Base-by-base conservation (phyloP, 2,329 filamentous ascomycete genomes). In the Capronia epimyces region DNA sequence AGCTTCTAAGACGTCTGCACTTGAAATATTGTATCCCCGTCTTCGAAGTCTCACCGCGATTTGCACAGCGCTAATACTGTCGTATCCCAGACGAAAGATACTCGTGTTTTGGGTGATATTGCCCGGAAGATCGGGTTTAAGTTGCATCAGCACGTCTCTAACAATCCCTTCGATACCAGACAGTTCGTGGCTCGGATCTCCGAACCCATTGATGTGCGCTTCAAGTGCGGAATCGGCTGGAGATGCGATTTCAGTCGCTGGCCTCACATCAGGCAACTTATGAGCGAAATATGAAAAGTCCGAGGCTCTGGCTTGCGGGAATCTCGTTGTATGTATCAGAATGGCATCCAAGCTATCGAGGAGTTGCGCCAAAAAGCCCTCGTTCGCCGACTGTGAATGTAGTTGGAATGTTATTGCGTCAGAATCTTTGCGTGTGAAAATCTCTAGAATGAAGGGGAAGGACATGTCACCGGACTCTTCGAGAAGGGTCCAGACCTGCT, bases 1-100 rank as follows among this genome's bases (percentile, higher is more conserved):
- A 27, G 50, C 75, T 61, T 86, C 82, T 47, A 96, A 77, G 12
- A 96, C 81, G 65, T 95, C 87, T 1, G 81, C 78, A 0, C 86
- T 82, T 1, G 81, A 80, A 0, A 89, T 67, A 1, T 66, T 62
- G 32, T 82, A 71, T 0, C 82, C 82, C 15, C 75, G 62, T 32
- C 75, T 77, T 15, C 84, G 80, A 13, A 96, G 71, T 21, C 76
- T 70, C 1, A 80, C 76, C 0, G 89, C 87, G 8, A 95, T 74
- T 62, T 95, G 89, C 13, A 81, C 76, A 0, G 89, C 87, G 53
- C 86, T 90, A 62, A 97, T 93, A 64, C 90, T 96, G 67, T 96
- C 90, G 2, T 96, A 72, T 0, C 91, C 91, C n/a, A 95, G 78
- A 51, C 86, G 82, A 61, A 91, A 95, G 43, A 97, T 88, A 0